phyloP scores from a whole-genome alignment of 805 yeast genomes.

The Pichia eremophila region DNA sequence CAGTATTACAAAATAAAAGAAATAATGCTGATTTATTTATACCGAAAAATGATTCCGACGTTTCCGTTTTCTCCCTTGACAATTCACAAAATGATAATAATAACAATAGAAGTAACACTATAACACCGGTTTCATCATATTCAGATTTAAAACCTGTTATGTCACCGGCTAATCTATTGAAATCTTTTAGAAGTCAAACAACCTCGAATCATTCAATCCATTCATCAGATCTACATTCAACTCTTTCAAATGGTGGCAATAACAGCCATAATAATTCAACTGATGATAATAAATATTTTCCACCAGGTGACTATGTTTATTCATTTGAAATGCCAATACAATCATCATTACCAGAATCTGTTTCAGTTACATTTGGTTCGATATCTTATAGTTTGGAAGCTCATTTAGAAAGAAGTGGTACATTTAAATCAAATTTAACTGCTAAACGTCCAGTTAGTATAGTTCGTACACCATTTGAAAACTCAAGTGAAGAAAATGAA shows the following conservation, averaged over 20 bases:
- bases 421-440: conserved; percentile 69
- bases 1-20: conserved; percentile 21
- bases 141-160: conserved; percentile 14
- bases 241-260: not conserved
- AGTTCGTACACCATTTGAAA: conserved; percentile 68
- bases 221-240: not conserved
- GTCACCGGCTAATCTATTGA: conserved; percentile 22
- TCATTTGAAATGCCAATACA: conserved; percentile 86
- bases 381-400: conserved; percentile 68
- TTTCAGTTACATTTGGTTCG: conserved; percentile 70
- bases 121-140: conserved; percentile 23
- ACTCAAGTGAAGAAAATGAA: conserved; percentile 79
- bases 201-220: not conserved
- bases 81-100: conserved; percentile 3
- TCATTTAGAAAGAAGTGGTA: conserved; percentile 63
- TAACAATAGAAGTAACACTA: not conserved
- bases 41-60: conserved; percentile 27
- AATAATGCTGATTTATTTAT: conserved; percentile 41
- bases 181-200: conserved; percentile 22
- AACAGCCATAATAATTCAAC: not conserved
- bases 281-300: conserved; percentile 35
- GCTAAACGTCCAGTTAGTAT: conserved; percentile 58
- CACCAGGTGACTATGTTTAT: conserved; percentile 87
- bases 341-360: conserved; percentile 72
- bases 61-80: conserved; percentile 29